Evolutionary conservation across 805 yeast genomes (phyloP).

Genomic region (Myxozyma mucilagina): DNA sequence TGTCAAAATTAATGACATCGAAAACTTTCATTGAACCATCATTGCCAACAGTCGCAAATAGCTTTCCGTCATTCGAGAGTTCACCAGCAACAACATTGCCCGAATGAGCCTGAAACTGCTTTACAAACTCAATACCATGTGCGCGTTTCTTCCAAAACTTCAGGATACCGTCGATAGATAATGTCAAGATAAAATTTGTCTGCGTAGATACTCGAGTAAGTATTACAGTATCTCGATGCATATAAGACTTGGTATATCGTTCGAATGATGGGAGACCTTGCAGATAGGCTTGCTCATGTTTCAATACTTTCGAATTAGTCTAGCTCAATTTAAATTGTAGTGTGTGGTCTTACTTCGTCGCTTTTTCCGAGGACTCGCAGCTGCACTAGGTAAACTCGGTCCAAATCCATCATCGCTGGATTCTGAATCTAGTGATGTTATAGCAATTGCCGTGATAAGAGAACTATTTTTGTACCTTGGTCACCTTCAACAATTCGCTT

Average conservation of each 20-base stretch:
- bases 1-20: conserved; percentile 43
- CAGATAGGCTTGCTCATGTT: conserved; percentile 29
- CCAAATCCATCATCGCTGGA: conserved; percentile 22
- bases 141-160: conserved; percentile 41
- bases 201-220: conserved; percentile 22
- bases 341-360: conserved; percentile 13
- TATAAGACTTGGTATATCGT: conserved; percentile 36
- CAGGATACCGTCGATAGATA: conserved; percentile 41
- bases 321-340: background rate
- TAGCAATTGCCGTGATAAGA: background rate
- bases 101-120: conserved; percentile 37
- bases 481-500: conserved; percentile 1
- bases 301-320: conserved; percentile 9
- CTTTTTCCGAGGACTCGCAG: background rate
- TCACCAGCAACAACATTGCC: conserved; percentile 21
- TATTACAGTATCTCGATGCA: conserved; percentile 32
- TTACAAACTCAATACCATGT: conserved; percentile 39
- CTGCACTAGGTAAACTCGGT: conserved; percentile 15
- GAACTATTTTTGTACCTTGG: background rate
- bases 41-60: conserved; percentile 36
- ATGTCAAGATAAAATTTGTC: conserved; percentile 36
- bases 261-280: conserved; percentile 26
- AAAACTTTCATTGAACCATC: conserved; percentile 38
- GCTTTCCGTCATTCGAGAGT: conserved; percentile 34
- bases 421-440: background rate